Evolutionary conservation across 169 alveolate species (phyloP).

Genomic region (Babesia caballi): DNA sequence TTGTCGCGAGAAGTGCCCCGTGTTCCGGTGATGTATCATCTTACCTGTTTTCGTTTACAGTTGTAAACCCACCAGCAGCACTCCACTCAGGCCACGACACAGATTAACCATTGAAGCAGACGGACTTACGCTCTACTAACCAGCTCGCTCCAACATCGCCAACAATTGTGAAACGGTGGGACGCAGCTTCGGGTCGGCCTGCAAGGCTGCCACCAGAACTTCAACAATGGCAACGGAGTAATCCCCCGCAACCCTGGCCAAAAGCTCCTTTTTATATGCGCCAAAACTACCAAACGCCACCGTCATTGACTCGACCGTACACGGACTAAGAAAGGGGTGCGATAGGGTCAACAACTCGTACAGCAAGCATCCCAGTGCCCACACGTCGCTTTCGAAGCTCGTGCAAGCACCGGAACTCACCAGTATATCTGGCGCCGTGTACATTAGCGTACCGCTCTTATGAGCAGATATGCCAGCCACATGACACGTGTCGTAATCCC

Average conservation of each 20-base stretch:
- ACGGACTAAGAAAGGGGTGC: constrained; percentile 52
- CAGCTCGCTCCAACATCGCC: not conserved
- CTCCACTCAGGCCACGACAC: too few relatives aligned
- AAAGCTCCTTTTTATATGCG: not conserved
- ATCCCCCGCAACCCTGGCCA: not conserved
- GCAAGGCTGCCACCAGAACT: not conserved
- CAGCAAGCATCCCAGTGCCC: constrained; percentile 68
- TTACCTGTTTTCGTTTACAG: too few relatives aligned
- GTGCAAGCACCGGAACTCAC: not conserved
- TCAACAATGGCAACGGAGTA: not conserved
- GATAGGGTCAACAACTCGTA: constrained; percentile 66
- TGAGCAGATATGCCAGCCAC: too few relatives aligned
- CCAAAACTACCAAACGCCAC: not conserved
- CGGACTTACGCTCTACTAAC: too few relatives aligned
- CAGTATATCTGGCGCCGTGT: constrained; percentile 29
- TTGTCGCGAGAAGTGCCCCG: too few relatives aligned
- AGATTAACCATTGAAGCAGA: too few relatives aligned
- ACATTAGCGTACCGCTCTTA: constrained; percentile 16
- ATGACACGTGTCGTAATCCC: constrained; percentile 35
- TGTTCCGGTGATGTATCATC: too few relatives aligned
- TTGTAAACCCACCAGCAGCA: too few relatives aligned
- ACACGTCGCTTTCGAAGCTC: constrained; percentile 43
- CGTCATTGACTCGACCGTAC: constrained; percentile 14
- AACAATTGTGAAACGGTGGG: not conserved
- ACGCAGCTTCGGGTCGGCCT: constrained; percentile 2